Evolutionary conservation across 495 filamentous ascomycete species (phyloP).

Genomic region (Entonaema liquescens): DNA sequence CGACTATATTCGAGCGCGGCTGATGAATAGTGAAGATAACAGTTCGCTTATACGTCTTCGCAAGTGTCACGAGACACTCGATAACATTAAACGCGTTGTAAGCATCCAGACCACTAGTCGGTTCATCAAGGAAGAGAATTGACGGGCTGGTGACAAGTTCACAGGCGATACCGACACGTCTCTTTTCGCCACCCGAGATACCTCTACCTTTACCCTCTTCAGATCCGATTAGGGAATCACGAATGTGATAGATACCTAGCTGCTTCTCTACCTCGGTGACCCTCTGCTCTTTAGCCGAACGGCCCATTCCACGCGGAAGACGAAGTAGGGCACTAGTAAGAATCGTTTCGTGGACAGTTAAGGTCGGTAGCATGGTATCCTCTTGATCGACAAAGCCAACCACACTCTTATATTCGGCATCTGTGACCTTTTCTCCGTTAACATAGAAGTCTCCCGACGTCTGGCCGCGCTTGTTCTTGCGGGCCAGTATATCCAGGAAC

Average conservation of each 20-base stretch:
- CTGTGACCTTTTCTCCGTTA: constrained; percentile 88
- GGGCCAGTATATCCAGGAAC: constrained; percentile 94
- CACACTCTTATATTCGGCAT: constrained; percentile 87
- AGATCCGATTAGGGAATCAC: constrained; percentile 94
- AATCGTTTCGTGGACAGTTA: constrained; percentile 98
- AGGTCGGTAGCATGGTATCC: constrained; percentile 94
- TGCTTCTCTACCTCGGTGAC: constrained; percentile 95
- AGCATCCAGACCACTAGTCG: constrained; percentile 93
- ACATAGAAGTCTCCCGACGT: constrained; percentile 87
- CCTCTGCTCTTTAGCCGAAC: constrained; percentile 82
- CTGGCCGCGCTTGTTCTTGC: constrained; percentile 93
- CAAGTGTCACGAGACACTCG: constrained; percentile 92
- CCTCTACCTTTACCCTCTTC: constrained; percentile 95
- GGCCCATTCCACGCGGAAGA: constrained; percentile 89
- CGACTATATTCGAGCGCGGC: constrained; percentile 99
- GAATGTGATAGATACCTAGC: constrained; percentile 90
- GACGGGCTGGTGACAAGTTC: constrained; percentile 97
- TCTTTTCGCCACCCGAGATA: constrained; percentile 96
- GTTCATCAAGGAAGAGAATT: constrained; percentile 96
- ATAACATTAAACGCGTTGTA: constrained; percentile 98
- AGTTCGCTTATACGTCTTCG: constrained; percentile 94
- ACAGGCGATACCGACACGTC: constrained; percentile 95
- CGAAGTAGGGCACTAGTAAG: constrained; percentile 90
- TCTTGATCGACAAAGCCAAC: constrained; percentile 98
- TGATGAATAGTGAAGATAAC: constrained; percentile 99